Base-by-base conservation (phyloP, 306 rosid genomes). In the Abrus precatorius region DNA sequence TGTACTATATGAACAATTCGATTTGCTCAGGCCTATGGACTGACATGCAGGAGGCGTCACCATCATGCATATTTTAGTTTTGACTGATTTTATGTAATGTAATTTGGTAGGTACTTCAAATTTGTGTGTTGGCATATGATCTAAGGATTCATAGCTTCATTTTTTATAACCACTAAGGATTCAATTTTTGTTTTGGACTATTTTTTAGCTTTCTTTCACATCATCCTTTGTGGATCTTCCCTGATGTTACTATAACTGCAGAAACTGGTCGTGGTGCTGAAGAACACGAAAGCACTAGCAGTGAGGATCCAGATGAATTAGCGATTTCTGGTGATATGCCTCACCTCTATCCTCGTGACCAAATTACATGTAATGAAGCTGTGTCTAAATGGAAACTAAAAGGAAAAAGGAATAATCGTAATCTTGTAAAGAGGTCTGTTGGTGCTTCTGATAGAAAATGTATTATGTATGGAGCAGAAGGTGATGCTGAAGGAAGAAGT, bases 301-400 rank as follows among this genome's bases (percentile, higher is more conserved):
- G 84, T 38, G 94, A 87, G 75, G 96, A 89, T 71, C 94, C 83
- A 66, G 91, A 88, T 70, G 97, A 91, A 30, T 75, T 89, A 41
- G 82, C 80, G 72, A 81, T 84, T 82, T 88, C 91, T 57, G 86
- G 91, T 44, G 90, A 88, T 78, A 87, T 82, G 86, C 75, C 92
- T 81, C 96, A 86, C 75, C 91, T 78, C 32, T 91, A 89, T 88
- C 68, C 70, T 43, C 90, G 70, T 38, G 90, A 89, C 72, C 87
- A 75, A 63, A 75, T 83, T 41, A 78, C 87, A 70, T 70, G 85
- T 44, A 78, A 82, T 79, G 97, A 89, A 78, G 85, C 97, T 27
- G 89, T 94, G 74, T 94, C 98, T 79, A 92, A 94, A 84, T 94
- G 98, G 98, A 85, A 91, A 79, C 72, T 89, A 69, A 94, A 94